These are phyloP conservation scores for Aspergillus costaricaensis DNA, from an alignment of 2,329 filamentous ascomycete species.

Conservation along the genomic window DNA sequence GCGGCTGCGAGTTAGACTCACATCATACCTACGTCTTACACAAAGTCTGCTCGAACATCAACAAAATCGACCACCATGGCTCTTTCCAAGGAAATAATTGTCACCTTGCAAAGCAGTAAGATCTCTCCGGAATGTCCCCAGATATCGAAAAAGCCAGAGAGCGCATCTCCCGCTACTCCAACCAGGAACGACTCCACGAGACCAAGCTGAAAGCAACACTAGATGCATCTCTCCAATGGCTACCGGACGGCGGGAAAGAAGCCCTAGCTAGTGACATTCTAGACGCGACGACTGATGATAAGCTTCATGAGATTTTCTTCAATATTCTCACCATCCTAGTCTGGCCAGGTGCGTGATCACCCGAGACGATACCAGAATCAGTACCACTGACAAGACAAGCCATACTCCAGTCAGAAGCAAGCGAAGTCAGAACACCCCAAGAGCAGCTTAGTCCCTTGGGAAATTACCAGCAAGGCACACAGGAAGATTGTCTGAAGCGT, in stretches of 20 bases:
- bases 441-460: no score
- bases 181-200: not conserved
- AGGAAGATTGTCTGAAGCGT: not conserved
- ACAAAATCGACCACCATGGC: no score
- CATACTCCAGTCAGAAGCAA: not conserved
- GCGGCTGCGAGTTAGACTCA: no score
- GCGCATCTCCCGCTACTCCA: not conserved
- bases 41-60: no score
- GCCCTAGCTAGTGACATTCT: not conserved
- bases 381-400: not conserved
- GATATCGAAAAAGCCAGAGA: not conserved
- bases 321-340: not conserved
- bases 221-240: slow-evolving; percentile 1
- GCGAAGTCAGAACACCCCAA: not conserved
- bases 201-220: not conserved
- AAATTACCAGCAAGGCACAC: no score
- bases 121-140: no score
- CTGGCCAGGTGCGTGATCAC: slow-evolving; percentile 1
- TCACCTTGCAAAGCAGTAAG: no score
- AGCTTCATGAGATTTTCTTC: not conserved
- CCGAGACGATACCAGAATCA: not conserved
- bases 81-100: no score
- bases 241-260: slow-evolving; percentile 1
- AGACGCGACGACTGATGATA: not conserved
- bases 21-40: no score